Evolutionary conservation across 257 asterid genomes (phyloP).

Genomic region (Nicotiana otophora): DNA sequence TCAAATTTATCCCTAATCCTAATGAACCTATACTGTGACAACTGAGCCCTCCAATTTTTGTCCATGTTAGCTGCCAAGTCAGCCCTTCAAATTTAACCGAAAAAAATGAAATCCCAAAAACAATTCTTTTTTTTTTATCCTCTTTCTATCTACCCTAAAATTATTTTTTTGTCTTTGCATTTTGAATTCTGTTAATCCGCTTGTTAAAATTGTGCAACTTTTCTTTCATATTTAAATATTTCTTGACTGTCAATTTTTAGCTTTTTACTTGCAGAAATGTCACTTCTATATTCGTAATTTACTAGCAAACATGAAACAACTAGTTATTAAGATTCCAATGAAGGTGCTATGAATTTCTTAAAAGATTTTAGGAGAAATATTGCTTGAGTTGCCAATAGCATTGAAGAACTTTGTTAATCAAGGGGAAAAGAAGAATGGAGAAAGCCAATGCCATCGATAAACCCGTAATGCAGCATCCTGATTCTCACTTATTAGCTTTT

Average conservation of each 20-base stretch:
- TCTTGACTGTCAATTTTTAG: neutral
- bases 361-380: neutral
- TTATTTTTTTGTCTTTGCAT: neutral
- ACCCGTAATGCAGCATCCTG: neutral
- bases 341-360: neutral
- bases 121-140: neutral
- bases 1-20: no score
- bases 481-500: conserved; percentile 20
- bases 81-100: neutral
- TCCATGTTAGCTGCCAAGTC: no score
- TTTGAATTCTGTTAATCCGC: no score
- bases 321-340: neutral
- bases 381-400: conserved; percentile 2
- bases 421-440: neutral
- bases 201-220: no score
- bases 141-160: neutral
- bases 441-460: neutral
- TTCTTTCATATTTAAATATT: neutral
- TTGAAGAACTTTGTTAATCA: neutral
- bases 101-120: neutral
- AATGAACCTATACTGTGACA: no score
- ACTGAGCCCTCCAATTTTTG: no score
- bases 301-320: neutral
- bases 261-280: neutral
- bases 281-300: neutral